These are phyloP conservation scores for Torulaspora franciscae DNA, from an alignment of 805 yeast species.

Conservation along the genomic window DNA sequence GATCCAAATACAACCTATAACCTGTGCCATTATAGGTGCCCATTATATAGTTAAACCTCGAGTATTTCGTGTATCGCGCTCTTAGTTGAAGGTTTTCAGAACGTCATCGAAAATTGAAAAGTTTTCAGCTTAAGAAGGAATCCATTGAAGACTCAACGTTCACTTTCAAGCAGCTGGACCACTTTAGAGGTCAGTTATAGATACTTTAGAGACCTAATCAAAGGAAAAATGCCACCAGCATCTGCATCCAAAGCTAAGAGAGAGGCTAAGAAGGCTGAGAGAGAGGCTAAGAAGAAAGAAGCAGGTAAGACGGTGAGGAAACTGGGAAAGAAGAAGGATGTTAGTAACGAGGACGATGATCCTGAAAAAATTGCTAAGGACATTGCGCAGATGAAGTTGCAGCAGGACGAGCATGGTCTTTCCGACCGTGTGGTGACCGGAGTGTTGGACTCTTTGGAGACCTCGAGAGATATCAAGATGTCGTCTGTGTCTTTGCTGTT, in stretches of 20 bases:
- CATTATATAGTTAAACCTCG: not conserved
- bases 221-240: constrained; percentile 40
- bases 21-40: not conserved
- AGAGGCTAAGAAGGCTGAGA: constrained; percentile 92
- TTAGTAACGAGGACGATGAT: constrained; percentile 41
- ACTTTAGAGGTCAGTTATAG: constrained; percentile 2
- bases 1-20: not conserved
- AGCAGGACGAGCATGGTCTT: constrained; percentile 87
- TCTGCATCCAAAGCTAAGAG: constrained; percentile 97
- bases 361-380: constrained; percentile 63
- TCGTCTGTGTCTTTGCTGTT: constrained; percentile 86
- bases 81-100: constrained; percentile 2
- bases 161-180: not conserved
- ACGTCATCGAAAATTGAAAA: constrained; percentile 9
- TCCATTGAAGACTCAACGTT: constrained; percentile 6
- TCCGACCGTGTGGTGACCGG: constrained; percentile 98
- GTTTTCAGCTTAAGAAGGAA: constrained; percentile 10
- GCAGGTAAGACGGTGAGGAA: constrained; percentile 53
- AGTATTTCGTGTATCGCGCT: constrained; percentile 12
- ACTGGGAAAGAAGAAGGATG: constrained; percentile 50
- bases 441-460: constrained; percentile 80
- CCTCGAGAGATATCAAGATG: constrained; percentile 91
- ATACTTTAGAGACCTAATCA: not conserved
- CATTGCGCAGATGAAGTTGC: constrained; percentile 82
- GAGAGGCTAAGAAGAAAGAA: constrained; percentile 94